Percentiles rank a stretch among this genome's conserved stretches.
phyloP scores from a whole-genome alignment of 169 alveolate species.

The Cryptosporidium felis region DNA sequence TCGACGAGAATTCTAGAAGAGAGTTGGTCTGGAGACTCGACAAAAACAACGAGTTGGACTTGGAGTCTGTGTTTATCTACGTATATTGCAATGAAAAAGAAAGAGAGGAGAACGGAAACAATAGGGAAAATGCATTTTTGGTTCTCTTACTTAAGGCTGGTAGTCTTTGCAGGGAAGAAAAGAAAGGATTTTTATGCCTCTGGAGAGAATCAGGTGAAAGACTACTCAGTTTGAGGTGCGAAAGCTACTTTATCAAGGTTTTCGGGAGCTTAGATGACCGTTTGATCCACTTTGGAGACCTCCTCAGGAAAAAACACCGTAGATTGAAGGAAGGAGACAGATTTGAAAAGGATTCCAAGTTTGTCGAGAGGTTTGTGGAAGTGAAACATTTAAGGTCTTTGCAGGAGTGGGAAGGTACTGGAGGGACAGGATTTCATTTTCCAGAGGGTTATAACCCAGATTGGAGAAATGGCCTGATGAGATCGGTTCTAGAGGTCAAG shows the following conservation, averaged over 20 bases:
- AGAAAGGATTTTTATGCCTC: background rate
- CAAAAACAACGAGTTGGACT: background rate
- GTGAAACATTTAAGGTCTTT: background rate
- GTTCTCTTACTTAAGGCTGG: background rate
- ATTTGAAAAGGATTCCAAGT: background rate
- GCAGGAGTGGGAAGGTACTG: background rate
- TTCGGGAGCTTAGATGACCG: background rate
- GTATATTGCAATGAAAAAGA: background rate
- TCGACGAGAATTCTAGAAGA: background rate
- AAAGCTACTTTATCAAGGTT: background rate
- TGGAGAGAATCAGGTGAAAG: background rate
- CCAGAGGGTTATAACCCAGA: constrained; percentile 34
- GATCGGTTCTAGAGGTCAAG: background rate
- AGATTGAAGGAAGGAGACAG: background rate
- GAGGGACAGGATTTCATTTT: background rate
- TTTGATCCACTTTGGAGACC: background rate
- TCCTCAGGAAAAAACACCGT: background rate
- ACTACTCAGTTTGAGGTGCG: background rate
- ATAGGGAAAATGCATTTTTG: background rate
- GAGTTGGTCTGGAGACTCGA: constrained; percentile 4
- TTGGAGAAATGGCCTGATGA: constrained; percentile 37
- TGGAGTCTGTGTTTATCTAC: background rate
- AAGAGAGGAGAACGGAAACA: background rate
- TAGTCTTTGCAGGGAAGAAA: background rate
- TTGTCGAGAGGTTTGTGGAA: background rate